Percentiles rank a stretch among this genome's conserved stretches.
phyloP scores from a whole-genome alignment of 371 early-diverging fungal species.

The Dinochytrium kinnereticum region DNA sequence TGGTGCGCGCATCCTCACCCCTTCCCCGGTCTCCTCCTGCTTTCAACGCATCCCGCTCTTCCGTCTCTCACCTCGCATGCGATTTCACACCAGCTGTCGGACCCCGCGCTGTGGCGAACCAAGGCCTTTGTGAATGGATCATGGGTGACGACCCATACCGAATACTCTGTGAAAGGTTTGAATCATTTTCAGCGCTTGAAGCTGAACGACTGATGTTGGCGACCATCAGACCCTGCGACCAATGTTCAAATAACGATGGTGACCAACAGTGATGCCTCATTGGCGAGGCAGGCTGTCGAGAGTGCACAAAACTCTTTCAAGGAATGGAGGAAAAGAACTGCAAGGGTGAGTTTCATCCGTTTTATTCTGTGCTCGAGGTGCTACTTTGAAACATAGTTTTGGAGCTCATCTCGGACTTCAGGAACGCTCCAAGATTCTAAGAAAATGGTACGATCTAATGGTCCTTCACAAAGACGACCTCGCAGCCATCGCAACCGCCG shows the following conservation, averaged over 20 bases:
- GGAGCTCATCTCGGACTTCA: neutral
- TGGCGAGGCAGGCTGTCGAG: neutral
- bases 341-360: neutral
- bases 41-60: no score
- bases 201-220: no score
- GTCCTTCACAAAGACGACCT: slow-evolving; percentile 16
- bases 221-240: neutral
- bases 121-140: neutral
- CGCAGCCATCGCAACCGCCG: slow-evolving; percentile 37
- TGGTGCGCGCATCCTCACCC: no score
- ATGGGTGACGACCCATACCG: no score
- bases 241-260: neutral
- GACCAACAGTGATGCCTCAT: neutral
- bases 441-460: slow-evolving; percentile 14
- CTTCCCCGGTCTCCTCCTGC: no score
- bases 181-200: no score
- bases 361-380: no score
- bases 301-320: neutral
- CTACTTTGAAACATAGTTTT: neutral
- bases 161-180: no score
- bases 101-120: neutral
- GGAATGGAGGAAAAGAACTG: neutral
- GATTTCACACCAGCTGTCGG: no score
- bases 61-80: no score
- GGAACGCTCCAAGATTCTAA: slow-evolving; percentile 23